Percentiles rank a stretch among this genome's conserved stretches.
phyloP scores from a whole-genome alignment of 495 filamentous ascomycete genomes.

The Umbilicaria muhlenbergii region DNA sequence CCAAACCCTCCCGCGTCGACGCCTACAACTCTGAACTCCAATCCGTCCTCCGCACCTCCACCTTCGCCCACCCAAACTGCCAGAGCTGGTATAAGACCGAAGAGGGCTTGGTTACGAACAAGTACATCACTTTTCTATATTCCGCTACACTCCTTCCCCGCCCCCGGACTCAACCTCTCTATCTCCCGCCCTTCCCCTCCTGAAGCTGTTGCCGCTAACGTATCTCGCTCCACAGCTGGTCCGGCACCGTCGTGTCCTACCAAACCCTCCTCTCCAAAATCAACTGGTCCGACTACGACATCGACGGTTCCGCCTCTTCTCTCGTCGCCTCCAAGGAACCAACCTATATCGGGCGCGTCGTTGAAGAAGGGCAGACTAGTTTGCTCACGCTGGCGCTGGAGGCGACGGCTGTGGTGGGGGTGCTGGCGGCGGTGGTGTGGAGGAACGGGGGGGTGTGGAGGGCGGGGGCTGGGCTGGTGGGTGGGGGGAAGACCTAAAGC shows the following conservation, averaged over 20 bases:
- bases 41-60: slow-evolving; percentile 14
- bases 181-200: too few relatives aligned
- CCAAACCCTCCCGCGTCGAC: slow-evolving; percentile 19
- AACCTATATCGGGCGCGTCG: slow-evolving; percentile 24
- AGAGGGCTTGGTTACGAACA: slow-evolving; percentile 33
- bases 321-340: slow-evolving; percentile 17
- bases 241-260: slow-evolving; percentile 32
- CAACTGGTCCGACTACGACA: slow-evolving; percentile 31
- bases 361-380: slow-evolving; percentile 19
- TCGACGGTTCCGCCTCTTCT: slow-evolving; percentile 21
- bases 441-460: too few relatives aligned
- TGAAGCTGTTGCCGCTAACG: too few relatives aligned
- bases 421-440: slow-evolving; percentile 13
- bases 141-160: too few relatives aligned
- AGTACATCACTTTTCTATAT: neutral
- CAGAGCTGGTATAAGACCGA: slow-evolving; percentile 41
- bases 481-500: too few relatives aligned
- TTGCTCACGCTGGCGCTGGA: slow-evolving; percentile 16
- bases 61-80: slow-evolving; percentile 38
- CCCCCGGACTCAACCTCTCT: neutral
- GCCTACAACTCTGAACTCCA: slow-evolving; percentile 34
- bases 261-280: slow-evolving; percentile 28
- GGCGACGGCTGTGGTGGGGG: slow-evolving; percentile 19
- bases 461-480: too few relatives aligned
- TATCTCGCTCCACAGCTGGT: slow-evolving; percentile 41